Evolutionary conservation across 2,329 filamentous ascomycete species (phyloP), one percentile per base, ranked within the genome.

Genomic region (Alternaria postmessia): DNA sequence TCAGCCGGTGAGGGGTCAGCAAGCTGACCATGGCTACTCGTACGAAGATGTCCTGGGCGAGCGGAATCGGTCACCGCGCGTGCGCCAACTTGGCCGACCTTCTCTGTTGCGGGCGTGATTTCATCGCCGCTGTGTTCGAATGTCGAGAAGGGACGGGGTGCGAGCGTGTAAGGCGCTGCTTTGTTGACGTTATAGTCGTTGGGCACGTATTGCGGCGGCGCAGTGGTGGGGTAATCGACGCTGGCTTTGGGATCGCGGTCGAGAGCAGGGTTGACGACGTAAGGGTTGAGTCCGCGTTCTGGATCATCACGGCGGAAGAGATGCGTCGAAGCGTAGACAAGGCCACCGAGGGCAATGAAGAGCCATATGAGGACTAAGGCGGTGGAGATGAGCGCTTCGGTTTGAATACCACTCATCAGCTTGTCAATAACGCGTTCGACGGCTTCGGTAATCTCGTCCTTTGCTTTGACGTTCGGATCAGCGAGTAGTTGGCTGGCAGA

Each of bases 361-460:
- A 96, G 72, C 84, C 93, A 99, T 28, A 96, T 80, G 4, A 92
- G 81, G 12, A 97, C 79, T 5, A 99, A 81, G 51, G 85, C 87
- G 0, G 86, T 84, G 3, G 94, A 91, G 67, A 98, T 93, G 65
- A 96, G 86, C 2, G 91, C 89, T 79, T 97, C 92, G 62, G 88
- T 87, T 49, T 88, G 83, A 64, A 99, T 88, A 65, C 84, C 87
- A 56, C 86, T 85, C 70, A 87, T 82, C 22, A 98, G 82, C 74
- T 87, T 88, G 61, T 85, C 80, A 28, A 89, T 86, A 59, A 97
- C 89, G 64, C 88, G 86, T 58, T 86, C 76, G 42, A 98, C 87
- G 22, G 93, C 91, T 61, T 85, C 88, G 16, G 89, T 91, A 69
- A 98, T 91, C 73, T 94, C 91, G 79, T 97, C 92, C 39, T 88